These are phyloP conservation scores for Paspalum vaginatum DNA, from an alignment of 176 grass and related monocot species.

Conservation along the genomic window DNA sequence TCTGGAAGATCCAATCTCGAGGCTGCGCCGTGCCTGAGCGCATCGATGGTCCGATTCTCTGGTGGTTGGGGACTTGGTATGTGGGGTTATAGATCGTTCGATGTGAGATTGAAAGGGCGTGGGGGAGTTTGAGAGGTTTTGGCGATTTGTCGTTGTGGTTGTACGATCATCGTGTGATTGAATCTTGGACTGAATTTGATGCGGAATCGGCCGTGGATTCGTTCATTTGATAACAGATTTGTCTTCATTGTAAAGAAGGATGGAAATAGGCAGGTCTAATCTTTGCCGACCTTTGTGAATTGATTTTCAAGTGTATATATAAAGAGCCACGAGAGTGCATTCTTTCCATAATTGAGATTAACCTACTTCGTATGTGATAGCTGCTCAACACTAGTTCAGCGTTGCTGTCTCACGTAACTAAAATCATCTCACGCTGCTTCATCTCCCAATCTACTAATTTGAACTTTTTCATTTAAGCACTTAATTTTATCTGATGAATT, in stretches of 20 bases:
- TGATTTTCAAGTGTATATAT: conserved; percentile 5
- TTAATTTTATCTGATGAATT: conserved; percentile 25
- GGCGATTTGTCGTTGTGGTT: background rate
- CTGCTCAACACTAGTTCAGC: background rate
- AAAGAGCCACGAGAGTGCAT: background rate
- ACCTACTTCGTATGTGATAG: conserved; percentile 10
- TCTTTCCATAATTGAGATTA: background rate
- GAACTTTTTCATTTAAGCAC: background rate
- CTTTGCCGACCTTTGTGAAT: background rate
- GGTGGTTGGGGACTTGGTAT: background rate
- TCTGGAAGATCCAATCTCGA: conserved; percentile 52
- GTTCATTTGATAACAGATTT: conserved; percentile 29
- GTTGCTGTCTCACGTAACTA: background rate
- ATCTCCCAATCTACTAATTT: conserved; percentile 9
- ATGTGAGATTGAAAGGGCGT: conserved; percentile 6
- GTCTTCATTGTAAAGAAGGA: background rate
- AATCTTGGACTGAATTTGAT: conserved; percentile 28
- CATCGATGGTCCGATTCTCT: conserved; percentile 4
- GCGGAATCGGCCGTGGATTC: background rate
- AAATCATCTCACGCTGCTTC: background rate
- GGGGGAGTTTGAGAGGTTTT: conserved; percentile 9
- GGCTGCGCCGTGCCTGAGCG: background rate
- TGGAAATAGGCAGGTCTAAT: conserved; percentile 4
- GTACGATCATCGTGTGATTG: conserved; percentile 6
- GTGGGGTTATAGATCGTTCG: conserved; percentile 18